Percentiles rank a stretch among this genome's conserved stretches.
Conservation (phyloP, 345 rosid genomes). For the Punica granatum region DNA sequence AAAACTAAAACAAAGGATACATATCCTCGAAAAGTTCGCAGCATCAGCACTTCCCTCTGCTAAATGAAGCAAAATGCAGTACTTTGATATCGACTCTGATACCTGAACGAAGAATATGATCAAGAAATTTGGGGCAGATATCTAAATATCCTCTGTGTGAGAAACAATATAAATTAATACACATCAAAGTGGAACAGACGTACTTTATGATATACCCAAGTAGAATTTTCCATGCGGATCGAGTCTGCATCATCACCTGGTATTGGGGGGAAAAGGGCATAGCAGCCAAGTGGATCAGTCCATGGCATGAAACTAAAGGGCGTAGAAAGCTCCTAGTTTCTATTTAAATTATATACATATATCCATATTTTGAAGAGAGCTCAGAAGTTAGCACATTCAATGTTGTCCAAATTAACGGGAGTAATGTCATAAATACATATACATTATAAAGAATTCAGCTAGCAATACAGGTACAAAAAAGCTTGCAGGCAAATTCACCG, state of each 20-base stretch:
- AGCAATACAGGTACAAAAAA: too few relatives aligned
- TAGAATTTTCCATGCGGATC: constrained; percentile 39
- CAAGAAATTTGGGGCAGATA: not conserved
- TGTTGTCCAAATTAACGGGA: not conserved
- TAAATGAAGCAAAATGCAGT: constrained; percentile 66
- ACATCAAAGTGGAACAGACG: not conserved
- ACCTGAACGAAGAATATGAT: constrained; percentile 31
- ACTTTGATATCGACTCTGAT: constrained; percentile 61
- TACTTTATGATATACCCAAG: constrained; percentile 58
- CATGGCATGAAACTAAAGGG: not conserved
- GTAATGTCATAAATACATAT: not conserved
- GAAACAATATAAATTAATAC: not conserved
- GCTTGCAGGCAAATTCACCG: not conserved
- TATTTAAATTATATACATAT: not conserved
- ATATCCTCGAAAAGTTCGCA: constrained; percentile 61
- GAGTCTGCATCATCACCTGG: constrained; percentile 57
- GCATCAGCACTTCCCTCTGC: constrained; percentile 52
- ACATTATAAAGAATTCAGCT: not conserved
- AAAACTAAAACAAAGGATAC: constrained; percentile 49
- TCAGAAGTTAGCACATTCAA: not conserved
- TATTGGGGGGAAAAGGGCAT: not conserved
- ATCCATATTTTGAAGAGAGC: not conserved
- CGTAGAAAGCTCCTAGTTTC: not conserved
- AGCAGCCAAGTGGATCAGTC: not conserved
- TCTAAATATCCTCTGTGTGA: not conserved